Base-by-base conservation (phyloP, 2,329 filamentous ascomycete genomes). In the Lasiodiplodia citricola region DNA sequence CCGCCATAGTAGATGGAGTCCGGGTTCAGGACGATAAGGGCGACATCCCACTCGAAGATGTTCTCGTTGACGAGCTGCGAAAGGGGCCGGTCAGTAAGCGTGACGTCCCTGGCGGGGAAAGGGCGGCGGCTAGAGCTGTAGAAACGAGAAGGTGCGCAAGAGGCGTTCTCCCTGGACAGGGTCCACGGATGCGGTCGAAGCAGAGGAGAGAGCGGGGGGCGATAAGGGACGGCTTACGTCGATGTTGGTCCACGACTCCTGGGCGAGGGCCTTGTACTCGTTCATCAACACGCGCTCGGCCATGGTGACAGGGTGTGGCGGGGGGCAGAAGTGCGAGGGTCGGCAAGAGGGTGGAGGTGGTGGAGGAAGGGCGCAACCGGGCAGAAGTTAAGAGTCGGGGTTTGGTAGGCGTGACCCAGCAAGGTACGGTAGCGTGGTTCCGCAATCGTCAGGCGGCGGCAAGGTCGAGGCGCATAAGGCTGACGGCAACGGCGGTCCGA, bases 171-270 rank as follows among this genome's bases (percentile, higher is more conserved):
- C 44, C n/a, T 58, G 63, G 57, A 58, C 65, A 16, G 56, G 31
- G 54, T 58, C 44, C 28, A 28, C 38, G 13, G n/a, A 6, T 44
- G 41, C 55, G 23, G 50, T 8, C 35, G 25, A 11, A 31, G 38
- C 47, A 10, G 13, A 47, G 51, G 25, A 2, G n/a, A 41, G 41
- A 10, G 31, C 16, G 35, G 44, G 51, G 31, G n/a, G 56, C 47
- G 55, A 14, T n/a, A 60, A 67, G 57, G 68, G 37, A 62, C 38
- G 50, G 62, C 87, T 71, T 81, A 94, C 92, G 79, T 96, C 92
- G 73, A 97, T 93, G 74, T 95, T 89, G 21, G 97, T 91, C 95
- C 95, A 99, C 79, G 93, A 93, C 85, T 97, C 94, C 80, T 96
- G 94, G 67, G 88, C 86, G 51, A 98, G 87, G 55, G 88, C 86